Percentiles rank a stretch among this genome's conserved stretches.
These are phyloP conservation scores for Iris macrosiphon DNA, from an alignment of 106 monocot genomes.

Conservation along the genomic window DNA sequence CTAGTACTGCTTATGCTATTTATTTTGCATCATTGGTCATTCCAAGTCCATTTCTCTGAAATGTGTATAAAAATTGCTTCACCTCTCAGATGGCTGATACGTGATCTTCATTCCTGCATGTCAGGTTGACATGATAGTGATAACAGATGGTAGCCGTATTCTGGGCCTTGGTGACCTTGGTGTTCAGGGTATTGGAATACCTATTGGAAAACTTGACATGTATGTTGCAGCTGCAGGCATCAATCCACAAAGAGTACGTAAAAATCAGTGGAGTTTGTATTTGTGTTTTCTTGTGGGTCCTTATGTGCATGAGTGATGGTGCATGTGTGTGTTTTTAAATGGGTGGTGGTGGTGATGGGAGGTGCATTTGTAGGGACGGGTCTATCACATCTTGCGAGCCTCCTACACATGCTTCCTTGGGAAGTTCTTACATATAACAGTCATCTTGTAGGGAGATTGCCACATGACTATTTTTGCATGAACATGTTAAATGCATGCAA, in stretches of 20 bases:
- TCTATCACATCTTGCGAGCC: too few species aligned
- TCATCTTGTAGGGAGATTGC: too few species aligned
- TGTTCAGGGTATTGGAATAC: constrained; percentile 99
- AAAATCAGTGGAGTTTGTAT: background rate
- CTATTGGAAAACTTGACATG: constrained; percentile 98
- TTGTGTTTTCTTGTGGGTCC: background rate
- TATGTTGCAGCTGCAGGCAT: constrained; percentile 99
- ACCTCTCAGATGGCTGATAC: background rate
- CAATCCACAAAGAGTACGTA: constrained; percentile 90
- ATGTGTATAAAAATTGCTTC: background rate
- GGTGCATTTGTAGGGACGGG: too few species aligned
- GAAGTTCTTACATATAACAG: background rate
- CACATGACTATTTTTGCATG: too few species aligned
- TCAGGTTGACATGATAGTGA: constrained; percentile 97
- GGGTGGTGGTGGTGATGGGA: too few species aligned
- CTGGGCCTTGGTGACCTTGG: constrained; percentile 98
- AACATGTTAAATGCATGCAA: too few species aligned
- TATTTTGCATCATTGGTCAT: background rate
- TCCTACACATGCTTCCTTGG: too few species aligned
- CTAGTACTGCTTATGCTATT: too few species aligned
- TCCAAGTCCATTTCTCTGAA: background rate
- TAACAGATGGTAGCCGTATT: constrained; percentile 99
- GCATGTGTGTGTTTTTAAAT: background rate
- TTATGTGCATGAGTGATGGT: background rate
- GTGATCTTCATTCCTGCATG: background rate